Base-by-base conservation (phyloP, 345 rosid species). In the Lepidium aucheri region DNA sequence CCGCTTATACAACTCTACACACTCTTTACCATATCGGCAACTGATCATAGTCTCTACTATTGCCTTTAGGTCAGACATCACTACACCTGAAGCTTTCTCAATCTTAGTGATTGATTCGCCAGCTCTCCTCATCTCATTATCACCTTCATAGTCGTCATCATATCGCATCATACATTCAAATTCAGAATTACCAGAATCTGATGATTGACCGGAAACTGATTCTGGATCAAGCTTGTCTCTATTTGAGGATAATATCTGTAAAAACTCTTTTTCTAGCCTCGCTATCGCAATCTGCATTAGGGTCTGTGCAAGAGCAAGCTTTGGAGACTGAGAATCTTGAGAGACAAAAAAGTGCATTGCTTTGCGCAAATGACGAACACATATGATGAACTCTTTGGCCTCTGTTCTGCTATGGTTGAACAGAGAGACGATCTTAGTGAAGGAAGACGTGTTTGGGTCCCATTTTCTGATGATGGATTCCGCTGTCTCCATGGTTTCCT, bases 31-130 rank as follows among this genome's bases (percentile, higher is more conserved):
- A 41, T 90, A 90, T 20, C 99, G 97, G 14, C 77, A 84, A 33
- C 79, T 66, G 45, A 83, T 81, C 97, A 94, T 90, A 63, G 82
- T 83, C 22, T 84, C 96, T 12, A 95, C 92, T 24, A 88, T 88
- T 0, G 78, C 78, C 60, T 84, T 88, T 32, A 90, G 50, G 70
- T 86, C 91, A 2, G 76, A 73, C 88, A 88, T 77, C 18, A 78
- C 86, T 14, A 65, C 30, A 5, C 69, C 76, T 4, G 82, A 68
- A 63, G 65, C 70, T 70, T 61, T 74, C 69, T 73, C 86, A 33
- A 67, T 79, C 49, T 80, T 65, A 38, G 70, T 61, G 53, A 72
- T 81, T 0, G 81, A 80, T 18, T 81, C 76, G 0, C 79, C 70
- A 7, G 65, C 77, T 51, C 43, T 70, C 63, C 44, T 76, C 14